Evolutionary conservation across 768 basidiomycete genomes (phyloP).

Genomic region (Termitomyces sp.): DNA sequence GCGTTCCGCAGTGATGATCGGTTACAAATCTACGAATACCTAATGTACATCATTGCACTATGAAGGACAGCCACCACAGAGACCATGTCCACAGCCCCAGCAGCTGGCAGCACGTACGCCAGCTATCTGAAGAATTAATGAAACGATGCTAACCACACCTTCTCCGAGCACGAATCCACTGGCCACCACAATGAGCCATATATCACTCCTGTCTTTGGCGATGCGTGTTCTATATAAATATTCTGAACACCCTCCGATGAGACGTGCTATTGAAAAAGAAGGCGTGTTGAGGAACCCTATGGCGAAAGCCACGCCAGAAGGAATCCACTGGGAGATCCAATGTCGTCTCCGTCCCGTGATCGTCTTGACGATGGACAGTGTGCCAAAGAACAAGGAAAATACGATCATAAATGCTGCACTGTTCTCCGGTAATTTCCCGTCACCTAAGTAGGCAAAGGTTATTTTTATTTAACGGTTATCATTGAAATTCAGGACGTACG

Average conservation of each 20-base stretch:
- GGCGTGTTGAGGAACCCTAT: slow-evolving; percentile 97
- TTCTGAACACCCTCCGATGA: slow-evolving; percentile 85
- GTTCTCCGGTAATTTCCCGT: slow-evolving; percentile 79
- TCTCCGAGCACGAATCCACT: slow-evolving; percentile 97
- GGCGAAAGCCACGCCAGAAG: slow-evolving; percentile 92
- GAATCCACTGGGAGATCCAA: slow-evolving; percentile 74
- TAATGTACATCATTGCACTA: background rate
- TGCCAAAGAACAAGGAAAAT: slow-evolving; percentile 72
- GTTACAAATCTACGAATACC: slow-evolving; percentile 5
- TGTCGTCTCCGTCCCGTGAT: slow-evolving; percentile 47
- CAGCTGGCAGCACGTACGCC: slow-evolving; percentile 81
- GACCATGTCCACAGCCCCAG: slow-evolving; percentile 79
- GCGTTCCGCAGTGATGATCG: background rate
- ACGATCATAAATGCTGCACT: slow-evolving; percentile 74
- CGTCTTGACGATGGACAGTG: slow-evolving; percentile 66
- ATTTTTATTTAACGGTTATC: background rate
- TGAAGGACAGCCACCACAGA: slow-evolving; percentile 67
- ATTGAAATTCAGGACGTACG: slow-evolving; percentile 44
- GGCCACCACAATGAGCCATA: slow-evolving; percentile 81
- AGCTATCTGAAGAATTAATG: slow-evolving; percentile 68
- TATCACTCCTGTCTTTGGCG: slow-evolving; percentile 56
- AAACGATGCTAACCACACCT: slow-evolving; percentile 83
- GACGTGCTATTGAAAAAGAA: slow-evolving; percentile 87
- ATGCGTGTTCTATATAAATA: slow-evolving; percentile 58
- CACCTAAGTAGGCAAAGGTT: slow-evolving; percentile 46